phyloP scores from a whole-genome alignment of 257 asterid genomes.

The Nyctanthes arbortristis region DNA sequence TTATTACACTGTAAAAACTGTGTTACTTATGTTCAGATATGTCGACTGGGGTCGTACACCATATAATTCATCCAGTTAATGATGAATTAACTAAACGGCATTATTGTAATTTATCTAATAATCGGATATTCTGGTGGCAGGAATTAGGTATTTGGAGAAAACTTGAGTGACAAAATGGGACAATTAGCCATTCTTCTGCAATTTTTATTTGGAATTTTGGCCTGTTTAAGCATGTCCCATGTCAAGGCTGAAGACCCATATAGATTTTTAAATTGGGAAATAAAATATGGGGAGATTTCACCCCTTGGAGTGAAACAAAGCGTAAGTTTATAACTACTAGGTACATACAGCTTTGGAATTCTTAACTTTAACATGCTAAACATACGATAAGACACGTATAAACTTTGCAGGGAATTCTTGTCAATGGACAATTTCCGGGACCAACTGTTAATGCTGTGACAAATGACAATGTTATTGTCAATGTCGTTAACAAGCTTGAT shows the following conservation, averaged over 20 bases:
- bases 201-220: slow-evolving; percentile 41
- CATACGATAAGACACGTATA: background rate
- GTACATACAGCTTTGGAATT: background rate
- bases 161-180: slow-evolving; percentile 32
- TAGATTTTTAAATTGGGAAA: slow-evolving; percentile 49
- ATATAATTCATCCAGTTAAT: background rate
- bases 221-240: slow-evolving; percentile 30
- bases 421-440: slow-evolving; percentile 84
- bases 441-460: slow-evolving; percentile 63
- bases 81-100: too few relatives aligned
- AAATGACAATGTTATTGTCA: slow-evolving; percentile 63
- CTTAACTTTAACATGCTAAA: background rate
- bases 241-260: slow-evolving; percentile 66
- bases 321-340: slow-evolving; percentile 34
- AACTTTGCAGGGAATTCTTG: slow-evolving; percentile 66
- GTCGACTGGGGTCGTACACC: too few relatives aligned
- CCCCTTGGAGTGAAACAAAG: slow-evolving; percentile 73
- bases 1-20: too few relatives aligned
- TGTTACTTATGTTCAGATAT: too few relatives aligned
- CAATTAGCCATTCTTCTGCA: slow-evolving; percentile 32
- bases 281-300: slow-evolving; percentile 57
- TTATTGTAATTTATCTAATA: too few relatives aligned
- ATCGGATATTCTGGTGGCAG: background rate
- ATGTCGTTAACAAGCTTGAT: slow-evolving; percentile 58
- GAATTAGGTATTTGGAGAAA: background rate